phyloP scores from a whole-genome alignment of 2,329 filamentous ascomycete genomes.

The Purpureocillium lavendulum region DNA sequence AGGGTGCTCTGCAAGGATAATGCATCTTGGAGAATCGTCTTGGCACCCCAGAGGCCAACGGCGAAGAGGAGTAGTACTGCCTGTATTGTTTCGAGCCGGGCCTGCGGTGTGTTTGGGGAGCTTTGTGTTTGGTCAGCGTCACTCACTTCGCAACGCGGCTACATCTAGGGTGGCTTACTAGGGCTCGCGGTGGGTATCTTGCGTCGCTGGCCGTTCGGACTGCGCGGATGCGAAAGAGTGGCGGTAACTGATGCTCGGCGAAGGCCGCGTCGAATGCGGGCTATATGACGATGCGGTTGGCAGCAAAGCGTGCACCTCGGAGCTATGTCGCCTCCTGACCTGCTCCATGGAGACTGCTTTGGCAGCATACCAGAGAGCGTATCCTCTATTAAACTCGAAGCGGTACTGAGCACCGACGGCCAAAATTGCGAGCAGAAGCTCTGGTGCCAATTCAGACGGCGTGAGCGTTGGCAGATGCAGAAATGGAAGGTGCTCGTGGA shows the following conservation, averaged over 20 bases:
- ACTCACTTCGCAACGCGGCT: too few relatives aligned
- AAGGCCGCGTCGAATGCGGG: conserved; percentile 50
- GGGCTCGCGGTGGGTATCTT: conserved; percentile 50
- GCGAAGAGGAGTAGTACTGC: conserved; percentile 53
- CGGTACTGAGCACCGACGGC: conserved; percentile 61
- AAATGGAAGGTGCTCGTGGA: conserved; percentile 50
- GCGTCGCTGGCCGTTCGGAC: conserved; percentile 46
- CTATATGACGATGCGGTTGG: conserved; percentile 51
- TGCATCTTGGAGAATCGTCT: conserved; percentile 51
- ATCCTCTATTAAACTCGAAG: conserved; percentile 50
- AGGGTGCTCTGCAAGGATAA: conserved; percentile 51
- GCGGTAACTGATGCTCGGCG: conserved; percentile 47
- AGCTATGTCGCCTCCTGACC: conserved; percentile 47
- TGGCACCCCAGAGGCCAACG: conserved; percentile 52
- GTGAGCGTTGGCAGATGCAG: conserved; percentile 60
- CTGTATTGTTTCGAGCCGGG: conserved; percentile 57
- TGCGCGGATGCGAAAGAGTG: conserved; percentile 52
- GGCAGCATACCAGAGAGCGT: conserved; percentile 53
- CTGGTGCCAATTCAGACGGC: conserved; percentile 56
- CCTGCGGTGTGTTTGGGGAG: conserved; percentile 50
- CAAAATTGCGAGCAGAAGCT: conserved; percentile 58
- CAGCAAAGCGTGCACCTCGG: conserved; percentile 46
- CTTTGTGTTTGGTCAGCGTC: conserved; percentile 19
- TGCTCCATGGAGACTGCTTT: conserved; percentile 51
- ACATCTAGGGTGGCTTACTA: conserved; percentile 36